Base-by-base conservation (phyloP, 1,284 basidiomycete species). In the Ustilago curta region DNA sequence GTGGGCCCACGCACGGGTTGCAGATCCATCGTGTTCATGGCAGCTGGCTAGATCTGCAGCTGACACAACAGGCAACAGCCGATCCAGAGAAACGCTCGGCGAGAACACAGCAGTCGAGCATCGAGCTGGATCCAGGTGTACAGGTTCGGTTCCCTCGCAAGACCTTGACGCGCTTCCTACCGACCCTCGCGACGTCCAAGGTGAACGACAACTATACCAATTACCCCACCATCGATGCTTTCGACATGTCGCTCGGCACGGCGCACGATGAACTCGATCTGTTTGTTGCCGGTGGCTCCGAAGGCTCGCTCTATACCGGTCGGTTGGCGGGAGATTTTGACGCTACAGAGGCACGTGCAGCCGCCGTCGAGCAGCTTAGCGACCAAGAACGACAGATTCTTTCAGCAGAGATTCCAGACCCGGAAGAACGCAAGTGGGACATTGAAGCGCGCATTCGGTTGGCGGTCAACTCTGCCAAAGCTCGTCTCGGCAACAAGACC, bases 181-280 rank as follows among this genome's bases (percentile, higher is more conserved):
- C 71, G 6, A 62, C 61, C 0, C 5, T 58, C 5, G n/a, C 50
- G 0, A 78, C 69, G 27, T 59, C 59, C 18, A 68, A 75, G n/a
- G 57, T 63, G 18, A 69, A 76, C 56, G 68, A 70, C 54, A 76
- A 76, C 53, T 71, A 71, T 32, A 76, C 73, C 21, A 70, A 70
- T 37, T 50, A 71, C 40, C 73, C 76, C 2, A 63, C 62, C 29
- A 75, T 79, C 51, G 69, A 72, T 4, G 78, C 76, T 5, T 77
- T 75, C 21, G 78, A 75, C 27, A 35, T 77, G 14, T 66, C 61
- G 3, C 60, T 62, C 1, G 68, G 68, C 16, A 63, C 55, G 0
- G 54, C 39, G 0, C 65, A 76, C 9, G 70, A 73, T 18, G 68
- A 65, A 16, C 25, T 45, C 29, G 68, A 70, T 27, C 66, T 79